A percentile compares a stretch with the other conserved stretches of the same genome.
Conservation (phyloP, 73 alveolate species). For the Halteria grandinella region DNA sequence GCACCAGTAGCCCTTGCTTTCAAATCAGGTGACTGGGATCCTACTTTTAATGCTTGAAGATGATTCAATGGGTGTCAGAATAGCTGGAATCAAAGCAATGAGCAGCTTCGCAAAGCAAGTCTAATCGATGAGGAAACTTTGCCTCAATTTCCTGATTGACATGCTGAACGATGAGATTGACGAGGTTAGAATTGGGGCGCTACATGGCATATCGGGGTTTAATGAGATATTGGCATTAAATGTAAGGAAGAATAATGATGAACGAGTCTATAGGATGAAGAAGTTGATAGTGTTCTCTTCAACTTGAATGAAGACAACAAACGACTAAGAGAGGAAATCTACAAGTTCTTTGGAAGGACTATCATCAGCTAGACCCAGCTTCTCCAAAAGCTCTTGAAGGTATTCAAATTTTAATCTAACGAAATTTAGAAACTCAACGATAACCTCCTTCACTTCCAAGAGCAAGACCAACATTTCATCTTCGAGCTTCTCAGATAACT, state of each 20-base stretch:
- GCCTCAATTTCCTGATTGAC: constrained; percentile 50
- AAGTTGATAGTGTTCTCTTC: constrained; percentile 55
- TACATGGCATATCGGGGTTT: constrained; percentile 49
- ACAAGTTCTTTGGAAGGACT: constrained; percentile 55
- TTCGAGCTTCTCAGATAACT: not conserved
- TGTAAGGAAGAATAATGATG: too few relatives aligned
- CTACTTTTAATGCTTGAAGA: constrained; percentile 15
- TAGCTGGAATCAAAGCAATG: constrained; percentile 29
- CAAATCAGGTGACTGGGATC: not conserved
- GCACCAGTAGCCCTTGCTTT: not conserved
- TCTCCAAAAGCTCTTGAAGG: constrained; percentile 1
- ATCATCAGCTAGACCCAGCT: constrained; percentile 12
- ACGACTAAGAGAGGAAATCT: constrained; percentile 53
- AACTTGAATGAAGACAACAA: constrained; percentile 60
- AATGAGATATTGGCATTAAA: constrained; percentile 31
- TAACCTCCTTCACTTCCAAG: constrained; percentile 4
- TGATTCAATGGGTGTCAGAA: constrained; percentile 38
- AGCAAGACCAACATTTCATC: not conserved
- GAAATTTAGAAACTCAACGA: constrained; percentile 11
- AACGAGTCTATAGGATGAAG: constrained; percentile 23
- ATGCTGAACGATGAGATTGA: constrained; percentile 70
- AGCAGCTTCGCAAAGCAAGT: constrained; percentile 1
- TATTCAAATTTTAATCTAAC: not conserved
- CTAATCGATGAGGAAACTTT: not conserved
- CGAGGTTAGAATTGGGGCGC: constrained; percentile 62